phyloP scores from a whole-genome alignment of 2,329 filamentous ascomycete species.

The Pseudogymnoascus sp. region DNA sequence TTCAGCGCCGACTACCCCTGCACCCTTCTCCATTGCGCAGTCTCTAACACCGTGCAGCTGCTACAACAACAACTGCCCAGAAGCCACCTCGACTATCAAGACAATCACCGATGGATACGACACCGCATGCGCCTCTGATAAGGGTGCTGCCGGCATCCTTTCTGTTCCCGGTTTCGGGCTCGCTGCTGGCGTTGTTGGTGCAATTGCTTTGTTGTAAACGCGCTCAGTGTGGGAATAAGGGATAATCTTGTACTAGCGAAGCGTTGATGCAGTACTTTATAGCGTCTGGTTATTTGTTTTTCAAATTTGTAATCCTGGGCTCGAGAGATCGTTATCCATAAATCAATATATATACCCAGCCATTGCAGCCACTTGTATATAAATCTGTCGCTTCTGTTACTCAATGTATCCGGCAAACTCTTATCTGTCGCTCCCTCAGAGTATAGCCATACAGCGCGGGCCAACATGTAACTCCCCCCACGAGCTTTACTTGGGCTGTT shows the following conservation, averaged over 20 bases:
- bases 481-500: not conserved
- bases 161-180: not conserved
- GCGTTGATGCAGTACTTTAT: not conserved
- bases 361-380: not conserved
- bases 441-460: not conserved
- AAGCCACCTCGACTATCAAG: not conserved
- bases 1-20: not conserved
- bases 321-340: not conserved
- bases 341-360: not conserved
- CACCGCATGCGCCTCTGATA: not conserved
- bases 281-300: not conserved
- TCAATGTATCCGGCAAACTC: not conserved
- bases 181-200: not conserved
- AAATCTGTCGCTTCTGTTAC: not conserved
- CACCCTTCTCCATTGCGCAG: not conserved
- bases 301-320: not conserved
- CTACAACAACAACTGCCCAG: not conserved
- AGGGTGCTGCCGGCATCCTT: not conserved
- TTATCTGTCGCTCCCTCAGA: not conserved
- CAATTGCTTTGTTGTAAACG: not conserved
- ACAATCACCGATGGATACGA: not conserved
- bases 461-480: not conserved
- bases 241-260: not conserved
- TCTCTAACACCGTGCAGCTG: not conserved
- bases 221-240: not conserved